A percentile compares a stretch with the other conserved stretches of the same genome.
Conservation (phyloP, 352 stramenopile species). For the Phytophthora idaei region DNA sequence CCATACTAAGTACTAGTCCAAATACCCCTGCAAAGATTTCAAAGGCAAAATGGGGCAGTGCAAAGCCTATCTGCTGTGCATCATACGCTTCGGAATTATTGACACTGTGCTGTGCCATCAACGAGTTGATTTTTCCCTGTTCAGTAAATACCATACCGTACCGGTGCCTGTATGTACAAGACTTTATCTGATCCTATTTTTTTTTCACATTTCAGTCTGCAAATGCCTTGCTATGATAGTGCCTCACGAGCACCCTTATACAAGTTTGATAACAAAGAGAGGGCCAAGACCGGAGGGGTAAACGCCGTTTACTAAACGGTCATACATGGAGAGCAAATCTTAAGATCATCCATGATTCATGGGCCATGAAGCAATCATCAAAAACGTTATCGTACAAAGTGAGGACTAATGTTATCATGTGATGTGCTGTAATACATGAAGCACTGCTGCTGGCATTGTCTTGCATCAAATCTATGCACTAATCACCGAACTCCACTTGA, state of each 20-base stretch:
- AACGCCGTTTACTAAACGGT: too few relatives aligned
- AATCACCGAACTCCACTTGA: neutral
- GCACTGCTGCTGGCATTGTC: too few relatives aligned
- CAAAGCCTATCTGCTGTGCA: constrained; percentile 7
- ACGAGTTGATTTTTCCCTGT: neutral
- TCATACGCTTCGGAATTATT: constrained; percentile 4
- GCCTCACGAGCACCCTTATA: too few relatives aligned
- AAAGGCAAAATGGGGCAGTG: too few relatives aligned
- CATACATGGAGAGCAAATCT: neutral
- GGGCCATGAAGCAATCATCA: neutral
- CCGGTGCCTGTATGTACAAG: too few relatives aligned
- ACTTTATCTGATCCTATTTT: too few relatives aligned
- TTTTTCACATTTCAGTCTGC: too few relatives aligned
- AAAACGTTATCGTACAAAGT: constrained; percentile 4
- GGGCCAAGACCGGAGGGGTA: too few relatives aligned
- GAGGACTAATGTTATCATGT: neutral
- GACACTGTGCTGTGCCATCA: neutral
- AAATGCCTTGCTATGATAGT: too few relatives aligned
- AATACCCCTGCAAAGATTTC: neutral
- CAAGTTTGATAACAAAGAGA: too few relatives aligned
- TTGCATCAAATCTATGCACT: neutral
- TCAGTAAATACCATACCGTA: too few relatives aligned
- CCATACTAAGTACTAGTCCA: neutral
- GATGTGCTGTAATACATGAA: neutral
- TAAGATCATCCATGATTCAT: neutral